phyloP scores from a whole-genome alignment of 495 filamentous ascomycete genomes.

The Neurospora sp. region DNA sequence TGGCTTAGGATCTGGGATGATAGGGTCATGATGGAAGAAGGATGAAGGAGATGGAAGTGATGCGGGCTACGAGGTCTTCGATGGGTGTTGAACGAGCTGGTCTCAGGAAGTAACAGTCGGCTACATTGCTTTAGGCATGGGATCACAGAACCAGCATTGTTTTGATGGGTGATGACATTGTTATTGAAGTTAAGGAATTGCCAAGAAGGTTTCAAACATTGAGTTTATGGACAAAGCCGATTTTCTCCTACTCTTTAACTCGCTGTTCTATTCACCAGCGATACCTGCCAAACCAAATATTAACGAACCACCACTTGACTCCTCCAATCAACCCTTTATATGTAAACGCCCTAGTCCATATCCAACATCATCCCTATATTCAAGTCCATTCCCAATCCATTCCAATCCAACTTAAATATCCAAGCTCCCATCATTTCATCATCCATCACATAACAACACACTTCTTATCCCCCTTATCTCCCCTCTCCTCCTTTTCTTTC shows the following conservation, averaged over 20 bases:
- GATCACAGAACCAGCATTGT: not conserved
- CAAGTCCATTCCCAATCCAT: not conserved
- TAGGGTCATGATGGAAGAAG: not conserved
- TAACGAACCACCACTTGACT: not conserved
- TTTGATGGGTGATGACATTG: not conserved
- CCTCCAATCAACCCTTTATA: not conserved
- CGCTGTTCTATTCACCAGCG: not conserved
- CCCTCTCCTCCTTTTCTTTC: not conserved
- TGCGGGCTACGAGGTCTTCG: no score
- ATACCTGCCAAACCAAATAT: not conserved
- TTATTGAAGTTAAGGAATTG: not conserved
- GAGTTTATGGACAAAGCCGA: not conserved
- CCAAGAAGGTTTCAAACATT: not conserved
- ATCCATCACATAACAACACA: constrained; percentile 44
- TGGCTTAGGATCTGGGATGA: not conserved
- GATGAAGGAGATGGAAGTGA: not conserved
- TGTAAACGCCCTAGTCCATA: not conserved
- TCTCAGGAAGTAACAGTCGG: not conserved
- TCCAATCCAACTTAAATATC: not conserved
- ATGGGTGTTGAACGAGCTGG: not conserved
- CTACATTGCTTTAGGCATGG: not conserved
- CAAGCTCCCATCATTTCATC: not conserved
- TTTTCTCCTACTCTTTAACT: not conserved
- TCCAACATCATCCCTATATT: not conserved
- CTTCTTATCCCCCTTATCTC: constrained; percentile 34